These are phyloP conservation scores for Davidsoniella neocaledoniae DNA, from an alignment of 2,329 filamentous ascomycete genomes.

Conservation along the genomic window DNA sequence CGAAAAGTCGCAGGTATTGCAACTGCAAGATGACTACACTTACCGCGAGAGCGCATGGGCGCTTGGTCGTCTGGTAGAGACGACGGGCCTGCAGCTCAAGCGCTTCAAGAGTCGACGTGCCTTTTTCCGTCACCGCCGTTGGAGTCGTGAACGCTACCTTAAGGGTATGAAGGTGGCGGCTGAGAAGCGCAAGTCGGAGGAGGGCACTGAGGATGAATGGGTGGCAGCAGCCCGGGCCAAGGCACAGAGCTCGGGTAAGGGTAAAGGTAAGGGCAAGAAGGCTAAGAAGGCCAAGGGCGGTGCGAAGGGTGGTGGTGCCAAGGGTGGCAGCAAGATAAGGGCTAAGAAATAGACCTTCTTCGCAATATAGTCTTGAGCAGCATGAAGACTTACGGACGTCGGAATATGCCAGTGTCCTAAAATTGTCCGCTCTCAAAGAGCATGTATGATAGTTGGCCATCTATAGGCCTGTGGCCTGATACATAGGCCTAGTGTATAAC, in stretches of 20 bases:
- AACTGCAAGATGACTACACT: constrained; percentile 35
- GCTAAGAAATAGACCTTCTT: constrained; percentile 7
- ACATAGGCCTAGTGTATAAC: no score
- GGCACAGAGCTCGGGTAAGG: constrained; percentile 17
- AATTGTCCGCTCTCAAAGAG: no score
- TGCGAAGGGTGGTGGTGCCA: constrained; percentile 20
- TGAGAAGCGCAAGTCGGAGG: constrained; percentile 18
- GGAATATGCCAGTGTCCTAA: no score
- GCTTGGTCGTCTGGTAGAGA: constrained; percentile 36
- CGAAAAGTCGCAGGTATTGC: constrained; percentile 28
- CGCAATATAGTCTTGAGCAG: no score
- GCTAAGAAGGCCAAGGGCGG: constrained; percentile 23
- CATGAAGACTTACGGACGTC: no score
- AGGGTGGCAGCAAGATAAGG: constrained; percentile 22
- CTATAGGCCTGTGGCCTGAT: no score
- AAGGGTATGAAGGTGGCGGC: constrained; percentile 25
- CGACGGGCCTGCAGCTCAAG: constrained; percentile 32
- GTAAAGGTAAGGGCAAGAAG: constrained; percentile 20
- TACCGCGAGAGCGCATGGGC: constrained; percentile 45
- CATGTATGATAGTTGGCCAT: no score
- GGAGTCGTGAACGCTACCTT: constrained; percentile 26
- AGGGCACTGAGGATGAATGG: constrained; percentile 16
- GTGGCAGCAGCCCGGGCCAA: constrained; percentile 16
- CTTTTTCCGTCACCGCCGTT: constrained; percentile 28
- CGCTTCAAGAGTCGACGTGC: constrained; percentile 34